Base-by-base conservation (phyloP, 2,329 filamentous ascomycete species). In the Penicillium concentricum region DNA sequence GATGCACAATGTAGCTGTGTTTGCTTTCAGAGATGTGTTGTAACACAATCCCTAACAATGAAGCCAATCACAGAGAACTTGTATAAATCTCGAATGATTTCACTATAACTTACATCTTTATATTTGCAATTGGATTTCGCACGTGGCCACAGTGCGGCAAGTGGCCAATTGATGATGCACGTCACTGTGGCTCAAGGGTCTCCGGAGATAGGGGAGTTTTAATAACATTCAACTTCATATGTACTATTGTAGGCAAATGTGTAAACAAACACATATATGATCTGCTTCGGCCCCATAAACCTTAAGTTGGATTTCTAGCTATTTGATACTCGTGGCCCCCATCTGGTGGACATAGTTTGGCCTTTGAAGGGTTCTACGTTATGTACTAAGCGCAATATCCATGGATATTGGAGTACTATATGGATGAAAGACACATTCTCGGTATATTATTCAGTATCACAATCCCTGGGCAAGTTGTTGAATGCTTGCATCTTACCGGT, bases 401-500 rank as follows among this genome's bases (percentile, higher is more conserved):
- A 42, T 42, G 15, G 9, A 15, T 26, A 5, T 26, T 4, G 9
- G 8, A 15, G 15, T 26, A 26, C 6, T 26, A n/a, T n/a, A n/a
- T n/a, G 16, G 22, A 10, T 26, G 22, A 13, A 18, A 43, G 7
- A 28, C 6, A 28, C 28, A 10, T 28, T 8, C 9, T 28, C 9
- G 26, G 6, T 28, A 28, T 3, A 28, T 3, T 1, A 28, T 28
- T 28, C 9, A 8, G 9, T 28, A 10, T 28, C 8, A 28, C 28
- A 3, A 28, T 9, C 9, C 6, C 28, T 28, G 8, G 28, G 3
- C 12, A 18, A 15, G 58, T 30, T 67, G 7, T 39, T 62, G n/a
- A 65, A 64, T 35, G 56, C 54, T 39, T 44, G 56, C 5, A 58
- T 58, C 13, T 66, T 64, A 9, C 55, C 55, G n/a, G 35, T 67